Evolutionary conservation across 1,284 basidiomycete species (phyloP).

Genomic region (Ceraceosorus guamensis): DNA sequence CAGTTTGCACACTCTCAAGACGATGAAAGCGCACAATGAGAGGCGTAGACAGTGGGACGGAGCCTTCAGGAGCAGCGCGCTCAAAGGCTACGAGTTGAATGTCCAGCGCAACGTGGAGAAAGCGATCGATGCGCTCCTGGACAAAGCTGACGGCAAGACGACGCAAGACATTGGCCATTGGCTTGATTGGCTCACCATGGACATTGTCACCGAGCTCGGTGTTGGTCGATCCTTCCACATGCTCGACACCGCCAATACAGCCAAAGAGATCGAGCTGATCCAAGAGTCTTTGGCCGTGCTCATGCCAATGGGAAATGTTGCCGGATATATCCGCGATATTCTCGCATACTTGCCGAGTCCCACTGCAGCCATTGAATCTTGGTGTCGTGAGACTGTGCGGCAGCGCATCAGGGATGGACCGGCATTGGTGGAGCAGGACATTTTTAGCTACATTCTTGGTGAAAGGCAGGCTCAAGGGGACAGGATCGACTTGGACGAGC

Average conservation of each 20-base stretch:
- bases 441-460: slow-evolving; percentile 16
- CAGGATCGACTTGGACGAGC: slow-evolving; percentile 7
- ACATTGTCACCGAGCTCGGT: slow-evolving; percentile 9
- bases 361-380: slow-evolving; percentile 18
- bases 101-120: slow-evolving; percentile 15
- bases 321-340: slow-evolving; percentile 15
- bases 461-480: slow-evolving; percentile 4
- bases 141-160: slow-evolving; percentile 9
- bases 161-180: slow-evolving; percentile 19
- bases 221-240: slow-evolving; percentile 20
- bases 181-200: slow-evolving; percentile 1
- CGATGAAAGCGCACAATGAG: slow-evolving; percentile 13
- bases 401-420: slow-evolving; percentile 15
- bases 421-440: slow-evolving; percentile 11
- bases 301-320: slow-evolving; percentile 19
- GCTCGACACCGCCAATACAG: slow-evolving; percentile 15
- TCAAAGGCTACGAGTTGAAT: slow-evolving; percentile 22
- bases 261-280: slow-evolving; percentile 15
- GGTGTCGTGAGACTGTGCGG: slow-evolving; percentile 8
- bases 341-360: slow-evolving; percentile 18
- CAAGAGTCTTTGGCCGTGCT: slow-evolving; percentile 15
- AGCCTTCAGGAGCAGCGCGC: slow-evolving; percentile 19
- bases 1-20: slow-evolving; percentile 14
- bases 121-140: slow-evolving; percentile 15
- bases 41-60: slow-evolving; percentile 24